Conservation (phyloP, 2,329 filamentous ascomycete genomes). For the Penicillium sp. region DNA sequence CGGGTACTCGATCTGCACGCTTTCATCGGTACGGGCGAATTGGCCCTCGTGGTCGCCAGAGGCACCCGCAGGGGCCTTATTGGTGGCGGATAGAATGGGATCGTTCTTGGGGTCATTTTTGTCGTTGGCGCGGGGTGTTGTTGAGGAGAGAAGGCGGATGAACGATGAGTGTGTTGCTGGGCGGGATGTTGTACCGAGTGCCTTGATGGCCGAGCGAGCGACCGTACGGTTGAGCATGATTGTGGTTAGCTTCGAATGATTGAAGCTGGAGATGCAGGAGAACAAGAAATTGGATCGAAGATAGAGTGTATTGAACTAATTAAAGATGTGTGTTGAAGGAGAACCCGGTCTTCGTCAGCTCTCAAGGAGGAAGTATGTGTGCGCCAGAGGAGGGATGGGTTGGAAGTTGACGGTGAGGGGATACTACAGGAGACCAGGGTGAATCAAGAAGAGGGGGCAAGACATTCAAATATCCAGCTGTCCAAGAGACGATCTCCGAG, state of each 20-base stretch:
- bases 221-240: constrained; percentile 33
- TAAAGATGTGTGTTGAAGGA: background rate
- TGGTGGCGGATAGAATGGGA: constrained; percentile 29
- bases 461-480: background rate
- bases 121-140: constrained; percentile 27
- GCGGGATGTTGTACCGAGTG: constrained; percentile 21
- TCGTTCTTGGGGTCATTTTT: constrained; percentile 30
- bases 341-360: background rate
- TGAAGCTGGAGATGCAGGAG: background rate
- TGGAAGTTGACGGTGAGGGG: background rate
- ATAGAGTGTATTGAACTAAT: background rate
- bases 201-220: constrained; percentile 29
- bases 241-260: background rate
- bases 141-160: constrained; percentile 34
- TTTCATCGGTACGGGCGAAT: constrained; percentile 78
- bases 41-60: constrained; percentile 59
- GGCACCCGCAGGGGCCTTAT: constrained; percentile 33
- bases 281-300: background rate
- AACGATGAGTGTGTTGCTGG: constrained; percentile 22
- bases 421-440: background rate
- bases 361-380: background rate
- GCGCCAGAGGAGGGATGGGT: background rate
- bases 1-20: constrained; percentile 76
- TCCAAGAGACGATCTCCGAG: background rate
- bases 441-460: background rate